Conservation (phyloP, 2,329 filamentous ascomycete genomes). For the Mycosphaerella arachidis region DNA sequence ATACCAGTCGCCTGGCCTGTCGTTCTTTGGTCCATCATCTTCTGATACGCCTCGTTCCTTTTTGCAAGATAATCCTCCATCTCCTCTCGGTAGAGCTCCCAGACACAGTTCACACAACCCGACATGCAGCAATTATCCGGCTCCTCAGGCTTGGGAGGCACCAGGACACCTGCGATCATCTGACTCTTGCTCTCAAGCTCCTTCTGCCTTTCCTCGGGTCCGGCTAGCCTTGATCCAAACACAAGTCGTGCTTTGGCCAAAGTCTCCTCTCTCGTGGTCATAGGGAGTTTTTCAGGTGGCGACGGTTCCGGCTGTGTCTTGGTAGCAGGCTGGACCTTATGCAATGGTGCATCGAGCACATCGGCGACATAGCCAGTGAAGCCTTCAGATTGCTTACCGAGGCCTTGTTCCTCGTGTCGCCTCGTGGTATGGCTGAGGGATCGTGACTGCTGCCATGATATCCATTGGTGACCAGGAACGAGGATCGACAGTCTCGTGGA, state of each 20-base stretch:
- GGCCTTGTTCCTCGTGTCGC: constrained; percentile 17
- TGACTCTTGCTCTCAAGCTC: constrained; percentile 56
- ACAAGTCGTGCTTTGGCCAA: constrained; percentile 62
- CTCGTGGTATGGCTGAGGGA: background rate
- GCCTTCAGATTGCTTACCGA: constrained; percentile 28
- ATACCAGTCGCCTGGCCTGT: constrained; percentile 32
- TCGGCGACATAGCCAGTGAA: constrained; percentile 27
- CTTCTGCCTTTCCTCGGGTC: constrained; percentile 64
- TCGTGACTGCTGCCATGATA: background rate
- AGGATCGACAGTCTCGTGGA: background rate
- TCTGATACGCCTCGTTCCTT: constrained; percentile 58
- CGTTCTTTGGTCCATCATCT: constrained; percentile 37
- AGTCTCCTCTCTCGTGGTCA: constrained; percentile 51
- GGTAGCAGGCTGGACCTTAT: constrained; percentile 13
- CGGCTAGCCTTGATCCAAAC: constrained; percentile 75
- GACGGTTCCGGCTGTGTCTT: constrained; percentile 24
- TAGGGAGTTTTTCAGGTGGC: constrained; percentile 35
- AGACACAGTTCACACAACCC: constrained; percentile 95
- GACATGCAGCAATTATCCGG: constrained; percentile 99
- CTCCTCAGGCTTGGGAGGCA: constrained; percentile 80
- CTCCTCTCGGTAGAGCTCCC: constrained; percentile 87
- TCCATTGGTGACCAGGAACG: background rate
- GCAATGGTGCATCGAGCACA: constrained; percentile 23
- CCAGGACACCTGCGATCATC: constrained; percentile 69
- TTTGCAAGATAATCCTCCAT: constrained; percentile 79